These are phyloP conservation scores for Ramalina peruviana DNA, from an alignment of 495 filamentous ascomycete species.

Conservation along the genomic window DNA sequence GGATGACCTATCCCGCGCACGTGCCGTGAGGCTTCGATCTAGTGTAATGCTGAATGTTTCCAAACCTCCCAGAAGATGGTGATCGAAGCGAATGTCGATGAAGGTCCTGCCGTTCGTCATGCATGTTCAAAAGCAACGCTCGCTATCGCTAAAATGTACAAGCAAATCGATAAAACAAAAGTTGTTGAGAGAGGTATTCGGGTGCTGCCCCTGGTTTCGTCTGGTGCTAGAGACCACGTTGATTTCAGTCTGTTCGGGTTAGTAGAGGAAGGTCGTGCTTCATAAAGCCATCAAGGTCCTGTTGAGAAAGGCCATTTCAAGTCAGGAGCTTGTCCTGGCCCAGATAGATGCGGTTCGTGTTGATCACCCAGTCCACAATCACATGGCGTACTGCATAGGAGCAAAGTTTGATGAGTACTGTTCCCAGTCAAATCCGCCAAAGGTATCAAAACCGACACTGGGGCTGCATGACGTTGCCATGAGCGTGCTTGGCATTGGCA, in stretches of 20 bases:
- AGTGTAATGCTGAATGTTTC: conserved; percentile 32
- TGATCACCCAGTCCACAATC: not conserved
- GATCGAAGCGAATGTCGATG: conserved; percentile 25
- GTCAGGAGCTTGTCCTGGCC: conserved; percentile 2
- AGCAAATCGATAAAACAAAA: conserved; percentile 22
- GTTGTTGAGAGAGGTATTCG: conserved; percentile 32
- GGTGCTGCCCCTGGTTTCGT: conserved; percentile 20
- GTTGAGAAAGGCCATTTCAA: not conserved
- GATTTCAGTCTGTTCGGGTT: too few species aligned
- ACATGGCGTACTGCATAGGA: conserved; percentile 39
- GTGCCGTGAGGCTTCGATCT: conserved; percentile 50
- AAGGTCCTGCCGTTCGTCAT: conserved; percentile 38
- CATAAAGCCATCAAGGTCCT: not conserved
- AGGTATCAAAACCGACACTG: conserved; percentile 53
- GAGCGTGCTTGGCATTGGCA: conserved; percentile 85
- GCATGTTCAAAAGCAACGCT: conserved; percentile 20
- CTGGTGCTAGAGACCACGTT: too few species aligned
- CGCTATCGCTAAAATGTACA: conserved; percentile 13
- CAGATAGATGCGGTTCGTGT: too few species aligned
- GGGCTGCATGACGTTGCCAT: conserved; percentile 67
- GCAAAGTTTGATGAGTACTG: conserved; percentile 38
- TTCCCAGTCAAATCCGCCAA: conserved; percentile 69
- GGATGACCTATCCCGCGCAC: conserved; percentile 37
- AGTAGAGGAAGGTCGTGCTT: too few species aligned
- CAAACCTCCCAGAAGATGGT: conserved; percentile 26